phyloP scores from a whole-genome alignment of 805 yeast species.

The Lipomyces chichibuensis region DNA sequence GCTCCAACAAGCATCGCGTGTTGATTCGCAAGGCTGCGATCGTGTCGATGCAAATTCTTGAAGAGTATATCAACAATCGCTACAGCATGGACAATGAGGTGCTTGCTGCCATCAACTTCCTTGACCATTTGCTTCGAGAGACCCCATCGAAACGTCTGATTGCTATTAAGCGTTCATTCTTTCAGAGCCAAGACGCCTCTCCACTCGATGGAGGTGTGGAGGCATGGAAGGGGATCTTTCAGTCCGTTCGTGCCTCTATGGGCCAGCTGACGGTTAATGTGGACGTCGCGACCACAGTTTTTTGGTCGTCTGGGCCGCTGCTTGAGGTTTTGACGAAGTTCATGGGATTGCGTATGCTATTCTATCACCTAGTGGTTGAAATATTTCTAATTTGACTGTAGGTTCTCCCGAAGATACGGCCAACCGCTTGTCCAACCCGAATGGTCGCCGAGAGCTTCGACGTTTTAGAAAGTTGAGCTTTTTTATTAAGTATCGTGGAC shows the following conservation, averaged over 20 bases:
- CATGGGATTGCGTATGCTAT: background rate
- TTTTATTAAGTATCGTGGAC: constrained; percentile 23
- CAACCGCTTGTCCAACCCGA: constrained; percentile 36
- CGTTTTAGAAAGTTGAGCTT: constrained; percentile 12
- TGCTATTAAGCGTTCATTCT: constrained; percentile 18
- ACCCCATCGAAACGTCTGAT: constrained; percentile 18
- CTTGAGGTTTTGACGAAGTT: constrained; percentile 36
- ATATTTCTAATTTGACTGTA: background rate
- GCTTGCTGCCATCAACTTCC: constrained; percentile 22
- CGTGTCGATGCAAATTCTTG: constrained; percentile 24
- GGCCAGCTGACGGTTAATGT: constrained; percentile 41
- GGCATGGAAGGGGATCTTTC: constrained; percentile 43
- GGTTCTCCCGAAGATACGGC: constrained; percentile 38
- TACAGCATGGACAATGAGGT: constrained; percentile 21
- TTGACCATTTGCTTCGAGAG: constrained; percentile 24
- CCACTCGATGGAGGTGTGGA: constrained; percentile 40
- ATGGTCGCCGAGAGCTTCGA: constrained; percentile 20
- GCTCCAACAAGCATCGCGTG: constrained; percentile 12
- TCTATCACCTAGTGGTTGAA: background rate
- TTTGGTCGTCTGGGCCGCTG: constrained; percentile 40
- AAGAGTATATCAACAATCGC: constrained; percentile 18
- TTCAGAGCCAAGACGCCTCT: constrained; percentile 10
- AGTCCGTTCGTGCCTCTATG: constrained; percentile 42
- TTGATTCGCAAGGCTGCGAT: constrained; percentile 17
- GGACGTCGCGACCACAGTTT: constrained; percentile 42